These are phyloP conservation scores for Pythium brachiatum DNA, from an alignment of 352 stramenopile genomes.

Conservation along the genomic window DNA sequence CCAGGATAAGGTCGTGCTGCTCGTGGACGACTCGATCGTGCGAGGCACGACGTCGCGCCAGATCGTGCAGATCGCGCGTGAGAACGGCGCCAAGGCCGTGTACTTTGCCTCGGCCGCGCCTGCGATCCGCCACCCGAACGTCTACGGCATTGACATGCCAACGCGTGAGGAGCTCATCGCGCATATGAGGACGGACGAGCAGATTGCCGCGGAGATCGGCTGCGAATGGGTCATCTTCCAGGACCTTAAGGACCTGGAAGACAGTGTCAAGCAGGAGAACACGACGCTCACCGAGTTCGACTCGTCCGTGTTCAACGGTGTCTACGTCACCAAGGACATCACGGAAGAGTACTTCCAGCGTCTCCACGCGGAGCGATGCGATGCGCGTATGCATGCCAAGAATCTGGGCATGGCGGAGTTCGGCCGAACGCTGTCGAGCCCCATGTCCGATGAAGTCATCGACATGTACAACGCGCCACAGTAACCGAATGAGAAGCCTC, in stretches of 20 bases:
- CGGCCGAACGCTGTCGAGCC: constrained; percentile 73
- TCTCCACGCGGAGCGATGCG: constrained; percentile 73
- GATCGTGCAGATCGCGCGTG: constrained; percentile 98
- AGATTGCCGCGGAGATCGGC: constrained; percentile 93
- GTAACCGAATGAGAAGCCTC: constrained; percentile 31
- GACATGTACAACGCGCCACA: constrained; percentile 89
- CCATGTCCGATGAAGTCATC: constrained; percentile 80
- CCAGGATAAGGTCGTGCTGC: constrained; percentile 94
- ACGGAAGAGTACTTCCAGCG: constrained; percentile 82
- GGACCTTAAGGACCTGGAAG: constrained; percentile 92
- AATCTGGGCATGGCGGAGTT: constrained; percentile 78
- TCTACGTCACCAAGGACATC: constrained; percentile 96
- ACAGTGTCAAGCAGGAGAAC: constrained; percentile 78
- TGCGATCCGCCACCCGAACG: constrained; percentile 98
- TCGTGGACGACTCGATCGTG: constrained; percentile 99
- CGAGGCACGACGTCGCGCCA: constrained; percentile 97
- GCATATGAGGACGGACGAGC: constrained; percentile 91
- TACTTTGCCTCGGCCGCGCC: constrained; percentile 97
- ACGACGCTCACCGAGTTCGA: constrained; percentile 85
- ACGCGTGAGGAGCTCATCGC: constrained; percentile 97
- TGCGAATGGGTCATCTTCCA: constrained; percentile 96
- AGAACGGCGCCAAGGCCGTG: constrained; percentile 94
- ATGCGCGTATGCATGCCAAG: constrained; percentile 83
- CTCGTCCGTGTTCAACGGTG: constrained; percentile 96
- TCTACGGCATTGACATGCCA: constrained; percentile 99